phyloP scores from a whole-genome alignment of 1,139 yeast species.

The Meyerozyma carpophila region DNA sequence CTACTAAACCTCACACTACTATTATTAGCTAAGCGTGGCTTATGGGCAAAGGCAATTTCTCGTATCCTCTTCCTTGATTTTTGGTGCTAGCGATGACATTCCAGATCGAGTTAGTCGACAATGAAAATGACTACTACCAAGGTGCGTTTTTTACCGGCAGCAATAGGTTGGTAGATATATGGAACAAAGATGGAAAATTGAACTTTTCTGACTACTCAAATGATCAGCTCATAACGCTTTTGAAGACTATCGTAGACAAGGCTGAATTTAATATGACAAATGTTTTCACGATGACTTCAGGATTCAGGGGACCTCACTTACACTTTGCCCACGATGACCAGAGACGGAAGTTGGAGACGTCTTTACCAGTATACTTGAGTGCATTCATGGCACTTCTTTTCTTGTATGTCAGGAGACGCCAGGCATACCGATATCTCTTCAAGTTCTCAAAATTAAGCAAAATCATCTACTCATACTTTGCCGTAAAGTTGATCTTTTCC shows the following conservation, averaged over 20 bases:
- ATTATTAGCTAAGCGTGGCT: neutral
- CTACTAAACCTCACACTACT: too few relatives aligned
- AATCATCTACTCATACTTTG: neutral
- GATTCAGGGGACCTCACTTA: neutral
- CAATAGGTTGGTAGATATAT: neutral
- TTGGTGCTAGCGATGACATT: neutral
- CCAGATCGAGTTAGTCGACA: neutral
- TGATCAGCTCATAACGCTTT: neutral
- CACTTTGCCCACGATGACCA: neutral
- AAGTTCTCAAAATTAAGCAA: neutral
- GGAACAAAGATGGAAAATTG: neutral
- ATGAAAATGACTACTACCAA: neutral
- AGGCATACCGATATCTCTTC: neutral
- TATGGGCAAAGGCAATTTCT: neutral
- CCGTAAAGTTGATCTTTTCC: neutral
- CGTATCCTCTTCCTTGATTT: neutral
- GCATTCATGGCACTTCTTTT: neutral
- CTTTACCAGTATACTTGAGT: neutral
- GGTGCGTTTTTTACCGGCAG: neutral
- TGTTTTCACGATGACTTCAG: too few relatives aligned
- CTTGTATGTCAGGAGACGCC: neutral
- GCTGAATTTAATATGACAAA: neutral
- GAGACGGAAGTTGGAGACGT: neutral
- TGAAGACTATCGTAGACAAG: neutral
- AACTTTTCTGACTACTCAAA: neutral